phyloP scores from a whole-genome alignment of 225 moss, liverwort and hornwort species.

The Sphagnum contortum region DNA sequence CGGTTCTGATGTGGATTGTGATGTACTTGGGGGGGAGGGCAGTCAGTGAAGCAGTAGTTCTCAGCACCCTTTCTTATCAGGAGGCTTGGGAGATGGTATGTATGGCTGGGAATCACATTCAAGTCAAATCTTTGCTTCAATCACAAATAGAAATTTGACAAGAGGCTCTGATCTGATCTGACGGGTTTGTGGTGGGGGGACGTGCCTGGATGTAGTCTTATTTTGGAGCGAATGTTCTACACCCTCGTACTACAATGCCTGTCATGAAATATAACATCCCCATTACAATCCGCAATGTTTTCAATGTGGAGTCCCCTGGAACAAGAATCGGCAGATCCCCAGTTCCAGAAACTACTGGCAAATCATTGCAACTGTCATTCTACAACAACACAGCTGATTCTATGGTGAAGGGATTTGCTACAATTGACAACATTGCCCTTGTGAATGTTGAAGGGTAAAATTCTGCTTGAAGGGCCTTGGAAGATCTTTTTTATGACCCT shows the following conservation, averaged over 20 bases:
- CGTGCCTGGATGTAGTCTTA: slow-evolving; percentile 69
- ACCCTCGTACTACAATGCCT: slow-evolving; percentile 89
- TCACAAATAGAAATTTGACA: too few relatives aligned
- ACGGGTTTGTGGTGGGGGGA: too few relatives aligned
- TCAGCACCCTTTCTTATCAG: slow-evolving; percentile 75
- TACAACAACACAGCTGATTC: slow-evolving; percentile 32
- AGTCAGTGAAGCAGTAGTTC: slow-evolving; percentile 87
- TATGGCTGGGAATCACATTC: not conserved
- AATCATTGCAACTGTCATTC: slow-evolving; percentile 8
- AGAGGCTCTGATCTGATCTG: too few relatives aligned
- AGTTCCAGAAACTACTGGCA: slow-evolving; percentile 10
- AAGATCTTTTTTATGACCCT: too few relatives aligned
- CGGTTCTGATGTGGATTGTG: too few relatives aligned
- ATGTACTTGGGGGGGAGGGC: not conserved
- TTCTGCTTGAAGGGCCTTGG: too few relatives aligned
- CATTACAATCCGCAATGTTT: slow-evolving; percentile 79
- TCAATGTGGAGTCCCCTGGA: slow-evolving; percentile 68
- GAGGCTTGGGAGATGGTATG: slow-evolving; percentile 99
- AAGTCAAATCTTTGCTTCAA: too few relatives aligned
- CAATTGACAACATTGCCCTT: slow-evolving; percentile 86
- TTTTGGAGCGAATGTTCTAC: slow-evolving; percentile 95
- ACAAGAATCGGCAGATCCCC: slow-evolving; percentile 66
- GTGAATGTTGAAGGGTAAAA: slow-evolving; percentile 92
- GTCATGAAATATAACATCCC: slow-evolving; percentile 89
- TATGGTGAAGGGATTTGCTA: slow-evolving; percentile 84